phyloP scores from a whole-genome alignment of 176 grass and related monocot species.

The Aegilops umbellulata region DNA sequence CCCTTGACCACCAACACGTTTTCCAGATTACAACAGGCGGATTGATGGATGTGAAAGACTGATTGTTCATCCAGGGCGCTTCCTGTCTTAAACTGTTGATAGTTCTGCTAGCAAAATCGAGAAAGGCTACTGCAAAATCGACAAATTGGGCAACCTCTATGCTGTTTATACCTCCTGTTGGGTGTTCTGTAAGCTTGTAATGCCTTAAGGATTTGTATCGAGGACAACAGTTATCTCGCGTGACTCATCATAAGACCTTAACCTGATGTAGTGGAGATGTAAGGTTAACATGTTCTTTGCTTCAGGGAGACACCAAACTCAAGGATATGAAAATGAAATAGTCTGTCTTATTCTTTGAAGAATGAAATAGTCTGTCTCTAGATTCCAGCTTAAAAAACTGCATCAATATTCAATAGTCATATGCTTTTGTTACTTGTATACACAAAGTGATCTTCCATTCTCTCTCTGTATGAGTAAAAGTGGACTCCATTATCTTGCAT shows the following conservation, averaged over 20 bases:
- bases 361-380: not conserved
- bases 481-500: not conserved
- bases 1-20: constrained; percentile 68
- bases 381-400: not conserved
- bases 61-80: constrained; percentile 21
- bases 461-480: not conserved
- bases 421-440: not conserved
- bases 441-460: not conserved
- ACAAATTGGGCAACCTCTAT: constrained; percentile 4
- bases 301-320: not conserved
- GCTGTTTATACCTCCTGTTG: not conserved
- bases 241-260: not conserved
- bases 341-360: not conserved
- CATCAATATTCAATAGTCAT: not conserved
- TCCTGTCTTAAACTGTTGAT: constrained; percentile 22
- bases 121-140: not conserved
- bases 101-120: constrained; percentile 5
- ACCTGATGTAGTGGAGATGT: not conserved
- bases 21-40: constrained; percentile 89
- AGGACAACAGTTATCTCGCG: constrained; percentile 2
- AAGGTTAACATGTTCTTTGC: not conserved
- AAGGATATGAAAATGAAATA: not conserved
- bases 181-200: not conserved
- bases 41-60: constrained; percentile 82
- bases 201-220: not conserved